Conservation (phyloP, 2,329 filamentous ascomycete genomes). For the Talaromyces sp. region DNA sequence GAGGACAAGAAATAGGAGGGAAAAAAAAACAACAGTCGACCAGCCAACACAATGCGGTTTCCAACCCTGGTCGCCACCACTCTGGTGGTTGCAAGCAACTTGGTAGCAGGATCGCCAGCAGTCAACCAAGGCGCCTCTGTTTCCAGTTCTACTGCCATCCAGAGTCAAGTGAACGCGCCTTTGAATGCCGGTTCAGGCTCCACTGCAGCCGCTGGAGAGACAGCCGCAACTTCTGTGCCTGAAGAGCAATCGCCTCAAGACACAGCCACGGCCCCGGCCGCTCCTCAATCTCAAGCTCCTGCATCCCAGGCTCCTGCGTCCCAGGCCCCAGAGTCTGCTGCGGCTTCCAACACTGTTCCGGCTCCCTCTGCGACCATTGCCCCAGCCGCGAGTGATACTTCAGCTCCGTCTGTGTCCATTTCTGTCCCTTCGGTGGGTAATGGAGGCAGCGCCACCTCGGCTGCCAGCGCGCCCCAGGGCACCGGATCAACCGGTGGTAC, state of each 20-base stretch:
- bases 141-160: neutral
- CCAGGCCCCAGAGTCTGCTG: neutral
- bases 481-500: neutral
- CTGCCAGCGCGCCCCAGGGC: neutral
- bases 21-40: neutral
- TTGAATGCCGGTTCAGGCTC: neutral
- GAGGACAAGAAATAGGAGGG: neutral
- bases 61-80: slow-evolving; percentile 6
- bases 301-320: neutral
- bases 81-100: slow-evolving; percentile 6
- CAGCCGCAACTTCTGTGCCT: neutral
- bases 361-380: neutral
- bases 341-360: neutral
- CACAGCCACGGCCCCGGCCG: neutral
- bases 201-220: neutral
- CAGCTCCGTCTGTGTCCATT: neutral
- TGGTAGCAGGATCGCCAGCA: slow-evolving; percentile 9
- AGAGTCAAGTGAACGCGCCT: neutral
- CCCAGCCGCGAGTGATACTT: neutral
- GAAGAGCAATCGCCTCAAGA: neutral
- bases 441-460: neutral
- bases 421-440: neutral
- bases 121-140: neutral
- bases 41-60: slow-evolving; percentile 9
- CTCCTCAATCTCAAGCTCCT: neutral